Conservation (phyloP, 2,329 filamentous ascomycete species). For the Phaeosphaeriaceae sp. region DNA sequence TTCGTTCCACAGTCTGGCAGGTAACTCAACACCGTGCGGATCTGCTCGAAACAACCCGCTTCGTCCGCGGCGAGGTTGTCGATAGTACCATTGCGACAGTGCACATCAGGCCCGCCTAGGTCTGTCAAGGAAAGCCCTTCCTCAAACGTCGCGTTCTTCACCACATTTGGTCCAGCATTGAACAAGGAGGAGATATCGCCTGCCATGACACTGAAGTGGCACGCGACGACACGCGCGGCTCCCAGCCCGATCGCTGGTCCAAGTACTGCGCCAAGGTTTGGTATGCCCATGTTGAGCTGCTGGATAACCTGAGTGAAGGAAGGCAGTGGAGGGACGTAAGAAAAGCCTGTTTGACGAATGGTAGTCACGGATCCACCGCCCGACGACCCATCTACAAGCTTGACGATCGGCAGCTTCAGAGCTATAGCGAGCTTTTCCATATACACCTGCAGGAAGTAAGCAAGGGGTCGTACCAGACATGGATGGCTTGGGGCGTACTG, state of each 20-base stretch:
- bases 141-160: slow-evolving; percentile 69
- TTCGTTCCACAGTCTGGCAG: slow-evolving; percentile 65
- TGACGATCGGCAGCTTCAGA: slow-evolving; percentile 66
- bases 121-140: slow-evolving; percentile 66
- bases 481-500: slow-evolving; percentile 32
- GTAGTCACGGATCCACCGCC: slow-evolving; percentile 69
- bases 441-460: slow-evolving; percentile 54
- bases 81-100: slow-evolving; percentile 71
- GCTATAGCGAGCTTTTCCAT: slow-evolving; percentile 67
- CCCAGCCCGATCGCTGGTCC: slow-evolving; percentile 70
- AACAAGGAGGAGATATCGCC: slow-evolving; percentile 67
- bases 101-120: slow-evolving; percentile 66
- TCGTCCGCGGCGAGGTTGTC: slow-evolving; percentile 69
- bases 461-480: background rate
- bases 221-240: slow-evolving; percentile 66
- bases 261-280: slow-evolving; percentile 68
- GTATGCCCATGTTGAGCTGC: slow-evolving; percentile 69
- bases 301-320: slow-evolving; percentile 61
- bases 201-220: slow-evolving; percentile 72
- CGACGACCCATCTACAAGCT: slow-evolving; percentile 69
- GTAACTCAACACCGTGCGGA: slow-evolving; percentile 64
- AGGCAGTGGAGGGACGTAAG: slow-evolving; percentile 65
- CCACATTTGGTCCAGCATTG: slow-evolving; percentile 70
- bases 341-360: slow-evolving; percentile 63
- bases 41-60: slow-evolving; percentile 67